Evolutionary conservation across 148 eudicot species (phyloP).

Genomic region (Chenopodium quinoa): DNA sequence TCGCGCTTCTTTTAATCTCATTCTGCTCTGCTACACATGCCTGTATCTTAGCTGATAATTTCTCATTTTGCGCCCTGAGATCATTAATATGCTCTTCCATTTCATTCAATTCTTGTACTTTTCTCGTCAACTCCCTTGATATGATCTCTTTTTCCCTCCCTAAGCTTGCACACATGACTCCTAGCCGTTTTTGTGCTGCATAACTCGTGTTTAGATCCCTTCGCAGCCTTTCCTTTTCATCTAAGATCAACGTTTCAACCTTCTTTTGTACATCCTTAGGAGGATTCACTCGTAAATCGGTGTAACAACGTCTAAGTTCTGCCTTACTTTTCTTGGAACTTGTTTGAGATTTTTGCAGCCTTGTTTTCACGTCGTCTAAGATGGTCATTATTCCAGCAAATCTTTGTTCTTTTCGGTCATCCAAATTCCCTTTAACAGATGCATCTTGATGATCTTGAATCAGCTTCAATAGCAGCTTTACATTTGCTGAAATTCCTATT

Average conservation of each 20-base stretch:
- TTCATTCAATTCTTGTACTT: slow-evolving; percentile 62
- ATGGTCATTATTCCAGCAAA: slow-evolving; percentile 84
- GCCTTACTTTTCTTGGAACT: slow-evolving; percentile 38
- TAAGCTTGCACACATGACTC: slow-evolving; percentile 74
- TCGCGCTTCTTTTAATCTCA: slow-evolving; percentile 8
- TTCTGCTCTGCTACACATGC: slow-evolving; percentile 34
- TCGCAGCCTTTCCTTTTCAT: slow-evolving; percentile 58
- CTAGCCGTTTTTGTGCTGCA: slow-evolving; percentile 72
- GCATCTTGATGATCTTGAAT: slow-evolving; percentile 83
- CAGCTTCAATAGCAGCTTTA: slow-evolving; percentile 68
- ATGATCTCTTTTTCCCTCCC: slow-evolving; percentile 90
- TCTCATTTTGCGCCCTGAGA: slow-evolving; percentile 59
- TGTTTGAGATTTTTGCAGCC: slow-evolving; percentile 64
- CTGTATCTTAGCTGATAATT: slow-evolving; percentile 42
- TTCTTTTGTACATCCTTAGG: slow-evolving; percentile 31
- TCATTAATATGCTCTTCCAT: slow-evolving; percentile 70
- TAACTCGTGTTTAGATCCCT: slow-evolving; percentile 50
- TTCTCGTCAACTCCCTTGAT: slow-evolving; percentile 54
- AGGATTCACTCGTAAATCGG: slow-evolving; percentile 37
- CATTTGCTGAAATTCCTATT: slow-evolving; percentile 70
- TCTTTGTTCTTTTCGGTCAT: slow-evolving; percentile 60
- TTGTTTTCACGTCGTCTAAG: slow-evolving; percentile 58
- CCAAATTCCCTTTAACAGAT: slow-evolving; percentile 37
- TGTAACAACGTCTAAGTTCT: slow-evolving; percentile 51
- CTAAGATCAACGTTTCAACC: slow-evolving; percentile 22